These are phyloP conservation scores for Daldinia childiae DNA, from an alignment of 495 filamentous ascomycete genomes.

Conservation along the genomic window DNA sequence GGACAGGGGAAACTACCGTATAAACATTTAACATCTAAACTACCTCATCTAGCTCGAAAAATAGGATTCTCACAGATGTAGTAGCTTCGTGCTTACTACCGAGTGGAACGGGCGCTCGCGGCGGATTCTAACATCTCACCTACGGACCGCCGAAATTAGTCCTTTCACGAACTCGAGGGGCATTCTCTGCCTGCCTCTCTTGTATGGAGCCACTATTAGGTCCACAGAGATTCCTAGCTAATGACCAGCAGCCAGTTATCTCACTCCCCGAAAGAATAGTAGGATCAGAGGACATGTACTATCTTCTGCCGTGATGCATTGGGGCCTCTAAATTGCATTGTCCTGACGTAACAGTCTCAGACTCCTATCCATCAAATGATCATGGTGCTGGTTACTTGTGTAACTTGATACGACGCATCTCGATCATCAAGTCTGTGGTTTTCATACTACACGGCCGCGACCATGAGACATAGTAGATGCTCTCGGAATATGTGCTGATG, in stretches of 20 bases:
- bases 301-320: constrained; percentile 3
- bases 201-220: not conserved
- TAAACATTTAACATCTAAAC: not conserved
- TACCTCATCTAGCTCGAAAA: not conserved
- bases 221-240: not conserved
- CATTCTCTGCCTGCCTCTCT: not conserved
- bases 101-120: constrained; percentile 14
- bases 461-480: not conserved
- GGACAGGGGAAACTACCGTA: not conserved
- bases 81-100: constrained; percentile 6
- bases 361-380: constrained; percentile 1
- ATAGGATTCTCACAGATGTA: not conserved
- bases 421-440: not conserved
- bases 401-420: constrained; percentile 18
- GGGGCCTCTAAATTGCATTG: constrained; percentile 11
- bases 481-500: not conserved
- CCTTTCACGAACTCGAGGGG: not conserved
- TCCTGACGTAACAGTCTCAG: constrained; percentile 20
- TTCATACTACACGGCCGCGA: constrained; percentile 2
- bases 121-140: constrained; percentile 27
- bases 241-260: not conserved
- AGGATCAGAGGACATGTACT: not conserved
- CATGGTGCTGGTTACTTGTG: not conserved
- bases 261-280: not conserved
- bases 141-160: constrained; percentile 18